Percentiles rank a stretch among this genome's conserved stretches.
Evolutionary conservation across 139 green algal species (phyloP).

Genomic region (Micractinium conductrix): DNA sequence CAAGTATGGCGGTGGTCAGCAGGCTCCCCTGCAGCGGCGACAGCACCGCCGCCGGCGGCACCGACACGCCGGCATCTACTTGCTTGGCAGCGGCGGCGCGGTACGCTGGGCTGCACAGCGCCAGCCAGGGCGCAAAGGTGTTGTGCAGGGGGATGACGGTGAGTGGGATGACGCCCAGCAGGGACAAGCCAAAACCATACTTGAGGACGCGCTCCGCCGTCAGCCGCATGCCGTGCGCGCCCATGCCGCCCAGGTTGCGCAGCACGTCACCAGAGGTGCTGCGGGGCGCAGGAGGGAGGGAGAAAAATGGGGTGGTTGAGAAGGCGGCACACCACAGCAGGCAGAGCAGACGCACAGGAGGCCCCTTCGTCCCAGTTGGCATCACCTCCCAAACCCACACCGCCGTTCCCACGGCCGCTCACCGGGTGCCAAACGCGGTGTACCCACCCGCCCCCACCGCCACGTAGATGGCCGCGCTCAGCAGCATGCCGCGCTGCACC

Average conservation of each 20-base stretch:
- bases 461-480: slow-evolving; percentile 64
- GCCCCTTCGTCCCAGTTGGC: too few species aligned
- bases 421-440: slow-evolving; percentile 65
- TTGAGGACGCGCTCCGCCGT: slow-evolving; percentile 79
- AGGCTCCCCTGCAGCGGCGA: slow-evolving; percentile 1
- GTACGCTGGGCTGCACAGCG: slow-evolving; percentile 17
- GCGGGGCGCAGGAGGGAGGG: too few species aligned
- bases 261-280: slow-evolving; percentile 77
- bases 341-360: too few species aligned
- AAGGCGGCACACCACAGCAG: too few species aligned
- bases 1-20: slow-evolving; percentile 32
- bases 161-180: slow-evolving; percentile 78
- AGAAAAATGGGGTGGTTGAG: too few species aligned
- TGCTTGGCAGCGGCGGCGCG: background rate
- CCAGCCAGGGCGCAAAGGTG: slow-evolving; percentile 46
- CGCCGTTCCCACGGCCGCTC: too few species aligned
- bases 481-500: slow-evolving; percentile 42
- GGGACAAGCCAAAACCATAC: slow-evolving; percentile 73
- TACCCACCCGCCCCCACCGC: slow-evolving; percentile 78
- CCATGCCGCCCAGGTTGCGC: slow-evolving; percentile 76
- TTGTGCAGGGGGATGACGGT: slow-evolving; percentile 79
- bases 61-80: background rate
- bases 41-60: background rate
- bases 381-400: too few species aligned
- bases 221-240: slow-evolving; percentile 53